Percentiles rank a stretch among this genome's conserved stretches.
phyloP scores from a whole-genome alignment of 73 alveolate genomes.

The Paramecium caudatum region DNA sequence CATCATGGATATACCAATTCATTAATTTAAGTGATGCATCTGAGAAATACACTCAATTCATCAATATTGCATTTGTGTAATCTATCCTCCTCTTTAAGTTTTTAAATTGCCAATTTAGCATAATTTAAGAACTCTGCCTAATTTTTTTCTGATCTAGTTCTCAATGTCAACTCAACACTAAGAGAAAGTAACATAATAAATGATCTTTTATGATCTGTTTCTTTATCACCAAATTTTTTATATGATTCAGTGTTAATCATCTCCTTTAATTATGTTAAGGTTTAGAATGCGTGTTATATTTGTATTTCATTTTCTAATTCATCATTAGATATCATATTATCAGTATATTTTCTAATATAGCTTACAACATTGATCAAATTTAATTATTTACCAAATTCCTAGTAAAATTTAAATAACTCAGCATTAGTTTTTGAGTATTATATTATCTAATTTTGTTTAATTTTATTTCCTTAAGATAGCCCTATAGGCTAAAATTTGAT shows the following conservation, averaged over 20 bases:
- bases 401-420: conserved; percentile 4
- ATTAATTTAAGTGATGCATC: conserved; percentile 46
- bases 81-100: neutral
- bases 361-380: neutral
- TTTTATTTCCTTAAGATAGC: neutral
- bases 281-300: neutral
- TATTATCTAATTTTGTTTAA: neutral
- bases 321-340: neutral
- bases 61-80: neutral
- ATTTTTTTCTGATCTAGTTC: neutral
- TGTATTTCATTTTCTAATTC: neutral
- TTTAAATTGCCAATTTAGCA: conserved; percentile 32
- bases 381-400: neutral
- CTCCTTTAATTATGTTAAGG: neutral
- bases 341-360: conserved; percentile 17
- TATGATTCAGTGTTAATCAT: neutral
- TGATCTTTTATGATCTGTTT: conserved; percentile 37
- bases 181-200: conserved; percentile 17
- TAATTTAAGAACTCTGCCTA: neutral
- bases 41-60: conserved; percentile 14
- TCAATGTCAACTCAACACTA: conserved; percentile 22
- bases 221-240: neutral
- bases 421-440: neutral
- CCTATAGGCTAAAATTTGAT: neutral
- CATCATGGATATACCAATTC: conserved; percentile 60